Evolutionary conservation across 768 basidiomycete species (phyloP), one percentile per base, ranked within the genome.

Genomic region (Tulasnella sp.): DNA sequence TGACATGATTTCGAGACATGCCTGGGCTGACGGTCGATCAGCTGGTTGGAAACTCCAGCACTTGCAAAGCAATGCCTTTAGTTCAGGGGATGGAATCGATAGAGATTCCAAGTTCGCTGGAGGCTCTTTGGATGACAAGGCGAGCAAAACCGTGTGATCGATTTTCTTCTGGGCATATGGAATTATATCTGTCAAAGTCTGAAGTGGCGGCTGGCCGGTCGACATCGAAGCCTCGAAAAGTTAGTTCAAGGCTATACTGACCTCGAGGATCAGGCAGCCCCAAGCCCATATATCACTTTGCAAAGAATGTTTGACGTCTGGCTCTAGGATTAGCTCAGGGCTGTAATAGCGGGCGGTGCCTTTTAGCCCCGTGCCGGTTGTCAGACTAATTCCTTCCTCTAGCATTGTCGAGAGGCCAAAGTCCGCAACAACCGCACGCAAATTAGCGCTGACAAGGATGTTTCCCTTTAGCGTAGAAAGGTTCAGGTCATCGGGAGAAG

Each of bases 271-370:
- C 31, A 75, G 12, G 20, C 74, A 75, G 1, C 34, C 74, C 40
- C 40, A 75, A 12, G 74, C 74, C 74, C 74, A 75, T 28, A 75
- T 75, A 22, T 75, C 74, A n/a, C 74, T 75, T 28, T 22, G 46
- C 20, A 75, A 24, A 42, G 76, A 44, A 77, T 41, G 76, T 8
- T 34, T 24, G 46, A 7, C 34, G 6, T 64, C 48, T 14, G 41
- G 5, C 37, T 64, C 46, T 1, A 77, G 44, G 28, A 77, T 40
- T 3, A 77, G 48, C 48, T 77, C 76, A 12, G 76, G 76, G 28
- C 48, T 64, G 14, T 41, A 54, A 22, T 64, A 77, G 46, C 76
- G 76, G n/a, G 34, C 28, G 20, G 76, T 50, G 31, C 76, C 76
- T 18, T 54, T 50, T 8, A 77, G 24, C 37, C 76, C 76, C 2